Evolutionary conservation across 352 stramenopile species (phyloP).

Genomic region (Chrysophaeum taylorii): DNA sequence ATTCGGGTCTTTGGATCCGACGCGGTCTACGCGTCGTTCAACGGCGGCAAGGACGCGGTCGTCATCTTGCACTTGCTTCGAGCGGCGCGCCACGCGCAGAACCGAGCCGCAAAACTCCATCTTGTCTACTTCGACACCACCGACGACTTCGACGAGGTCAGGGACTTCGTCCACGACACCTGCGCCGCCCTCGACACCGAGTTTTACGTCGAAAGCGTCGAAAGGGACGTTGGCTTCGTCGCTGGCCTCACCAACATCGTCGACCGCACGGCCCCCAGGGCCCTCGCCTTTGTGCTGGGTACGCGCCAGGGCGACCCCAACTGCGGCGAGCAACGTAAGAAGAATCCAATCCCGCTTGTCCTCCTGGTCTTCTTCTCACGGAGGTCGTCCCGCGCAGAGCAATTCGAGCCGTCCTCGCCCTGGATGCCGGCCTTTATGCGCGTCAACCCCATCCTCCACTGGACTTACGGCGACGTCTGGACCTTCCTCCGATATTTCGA

Average conservation of each 20-base stretch:
- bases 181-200: constrained; percentile 41
- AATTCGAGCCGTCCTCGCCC: constrained; percentile 41
- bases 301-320: constrained; percentile 77
- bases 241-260: constrained; percentile 76
- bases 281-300: constrained; percentile 77
- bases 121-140: constrained; percentile 18
- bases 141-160: constrained; percentile 21
- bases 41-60: constrained; percentile 70
- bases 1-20: constrained; percentile 27
- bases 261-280: constrained; percentile 45
- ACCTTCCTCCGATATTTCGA: constrained; percentile 70
- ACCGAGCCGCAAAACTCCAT: background rate
- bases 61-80: constrained; percentile 65
- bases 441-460: constrained; percentile 93
- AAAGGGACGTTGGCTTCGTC: constrained; percentile 58
- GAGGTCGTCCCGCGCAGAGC: too few relatives aligned
- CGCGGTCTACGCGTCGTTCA: constrained; percentile 46
- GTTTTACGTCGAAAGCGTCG: background rate
- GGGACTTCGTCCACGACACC: constrained; percentile 40
- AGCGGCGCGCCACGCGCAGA: constrained; percentile 29
- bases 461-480: constrained; percentile 89
- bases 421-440: constrained; percentile 90
- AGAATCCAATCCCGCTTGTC: background rate
- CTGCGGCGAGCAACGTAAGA: constrained; percentile 45
- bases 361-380: too few relatives aligned